Conservation (phyloP, 108 stramenopile genomes). For the Asterionellopsis glacialis region DNA sequence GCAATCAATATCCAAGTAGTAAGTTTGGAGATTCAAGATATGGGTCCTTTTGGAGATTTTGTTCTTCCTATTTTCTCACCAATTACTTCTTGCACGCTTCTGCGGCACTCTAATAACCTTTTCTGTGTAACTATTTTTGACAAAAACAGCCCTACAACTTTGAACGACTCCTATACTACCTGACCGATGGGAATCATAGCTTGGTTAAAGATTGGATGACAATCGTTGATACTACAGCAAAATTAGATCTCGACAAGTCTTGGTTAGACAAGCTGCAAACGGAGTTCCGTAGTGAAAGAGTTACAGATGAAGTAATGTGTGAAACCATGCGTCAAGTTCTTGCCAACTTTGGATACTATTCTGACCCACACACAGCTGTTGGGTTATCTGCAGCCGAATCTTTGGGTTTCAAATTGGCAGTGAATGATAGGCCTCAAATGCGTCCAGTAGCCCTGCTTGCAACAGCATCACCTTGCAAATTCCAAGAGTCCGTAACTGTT, state of each 20-base stretch:
- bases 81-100: not conserved
- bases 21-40: constrained; percentile 9
- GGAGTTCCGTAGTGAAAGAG: constrained; percentile 64
- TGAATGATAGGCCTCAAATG: constrained; percentile 1
- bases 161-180: constrained; percentile 78
- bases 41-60: not conserved
- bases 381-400: constrained; percentile 64
- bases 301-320: constrained; percentile 80
- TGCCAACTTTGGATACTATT: constrained; percentile 35
- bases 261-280: constrained; percentile 42
- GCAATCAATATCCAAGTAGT: constrained; percentile 89
- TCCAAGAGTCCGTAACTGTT: constrained; percentile 53
- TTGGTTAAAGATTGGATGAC: constrained; percentile 58
- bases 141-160: constrained; percentile 84
- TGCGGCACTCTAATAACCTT: not conserved
- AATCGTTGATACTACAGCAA: constrained; percentile 39
- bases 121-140: too few species aligned
- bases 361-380: constrained; percentile 88
- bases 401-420: constrained; percentile 9
- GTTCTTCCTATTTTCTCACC: not conserved
- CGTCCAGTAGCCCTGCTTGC: constrained; percentile 56
- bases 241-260: constrained; percentile 24
- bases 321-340: constrained; percentile 25
- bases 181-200: constrained; percentile 41
- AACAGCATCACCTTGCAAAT: constrained; percentile 86